phyloP scores from a whole-genome alignment of 2,329 filamentous ascomycete genomes.

The Xylaria sp. region DNA sequence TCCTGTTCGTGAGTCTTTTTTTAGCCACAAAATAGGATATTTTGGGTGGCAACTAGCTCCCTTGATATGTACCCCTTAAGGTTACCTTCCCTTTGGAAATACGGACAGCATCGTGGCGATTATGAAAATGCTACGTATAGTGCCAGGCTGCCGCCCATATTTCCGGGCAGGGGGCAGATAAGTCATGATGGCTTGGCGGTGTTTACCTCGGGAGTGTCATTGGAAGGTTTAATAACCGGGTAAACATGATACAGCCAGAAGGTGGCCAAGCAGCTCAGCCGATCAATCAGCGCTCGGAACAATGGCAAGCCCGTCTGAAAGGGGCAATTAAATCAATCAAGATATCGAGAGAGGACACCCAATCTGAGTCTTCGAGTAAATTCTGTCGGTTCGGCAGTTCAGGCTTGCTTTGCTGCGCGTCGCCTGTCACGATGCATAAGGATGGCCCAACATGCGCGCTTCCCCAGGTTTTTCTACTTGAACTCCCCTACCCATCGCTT shows the following conservation, averaged over 20 bases:
- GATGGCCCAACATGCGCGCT: slow-evolving; percentile 40
- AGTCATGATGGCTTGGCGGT: slow-evolving; percentile 37
- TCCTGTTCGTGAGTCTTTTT: background rate
- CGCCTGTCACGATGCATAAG: slow-evolving; percentile 41
- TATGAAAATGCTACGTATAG: slow-evolving; percentile 4
- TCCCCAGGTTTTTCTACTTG: slow-evolving; percentile 41
- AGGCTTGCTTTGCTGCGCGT: slow-evolving; percentile 34
- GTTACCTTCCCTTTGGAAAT: slow-evolving; percentile 22
- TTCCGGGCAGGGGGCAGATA: slow-evolving; percentile 27
- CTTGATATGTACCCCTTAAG: slow-evolving; percentile 1
- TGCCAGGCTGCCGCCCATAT: slow-evolving; percentile 17
- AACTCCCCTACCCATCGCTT: slow-evolving; percentile 39
- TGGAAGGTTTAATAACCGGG: slow-evolving; percentile 48
- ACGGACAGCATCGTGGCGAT: slow-evolving; percentile 13
- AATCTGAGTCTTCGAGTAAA: slow-evolving; percentile 42
- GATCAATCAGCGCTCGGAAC: slow-evolving; percentile 47
- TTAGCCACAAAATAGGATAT: background rate
- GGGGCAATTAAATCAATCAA: slow-evolving; percentile 46
- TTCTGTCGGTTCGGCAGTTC: slow-evolving; percentile 47
- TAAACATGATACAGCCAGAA: slow-evolving; percentile 49
- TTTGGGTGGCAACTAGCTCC: background rate
- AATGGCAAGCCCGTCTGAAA: slow-evolving; percentile 42
- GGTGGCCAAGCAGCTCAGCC: slow-evolving; percentile 39
- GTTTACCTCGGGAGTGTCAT: slow-evolving; percentile 44
- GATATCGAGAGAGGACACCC: slow-evolving; percentile 38